Conservation (phyloP, 2,329 filamentous ascomycete species). For the Fusarium haematococcum region DNA sequence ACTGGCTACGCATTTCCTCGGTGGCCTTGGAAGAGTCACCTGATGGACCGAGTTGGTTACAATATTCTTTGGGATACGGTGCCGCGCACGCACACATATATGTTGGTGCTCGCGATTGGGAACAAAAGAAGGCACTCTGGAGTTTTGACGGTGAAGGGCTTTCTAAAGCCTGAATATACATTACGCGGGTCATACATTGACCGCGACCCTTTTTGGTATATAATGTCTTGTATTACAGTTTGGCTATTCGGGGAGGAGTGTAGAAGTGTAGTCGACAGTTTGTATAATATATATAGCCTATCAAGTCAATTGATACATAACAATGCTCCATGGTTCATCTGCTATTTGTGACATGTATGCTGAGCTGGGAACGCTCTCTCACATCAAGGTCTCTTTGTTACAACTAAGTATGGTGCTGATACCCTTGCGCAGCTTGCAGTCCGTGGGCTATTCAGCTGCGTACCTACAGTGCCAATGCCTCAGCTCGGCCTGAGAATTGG, state of each 20-base stretch:
- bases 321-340: constrained; percentile 15
- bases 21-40: constrained; percentile 24
- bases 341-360: constrained; percentile 25
- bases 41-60: constrained; percentile 25
- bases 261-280: constrained; percentile 8
- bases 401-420: not conserved
- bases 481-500: not conserved
- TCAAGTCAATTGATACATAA: not conserved
- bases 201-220: constrained; percentile 34
- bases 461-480: not conserved
- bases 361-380: not conserved
- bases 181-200: constrained; percentile 20
- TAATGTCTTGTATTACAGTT: constrained; percentile 46
- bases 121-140: constrained; percentile 23
- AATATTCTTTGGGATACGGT: constrained; percentile 23
- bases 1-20: constrained; percentile 13
- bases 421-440: not conserved
- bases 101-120: constrained; percentile 27
- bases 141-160: constrained; percentile 7
- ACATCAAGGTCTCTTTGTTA: not conserved
- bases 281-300: constrained; percentile 10
- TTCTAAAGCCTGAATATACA: constrained; percentile 18
- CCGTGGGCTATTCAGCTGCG: not conserved
- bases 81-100: constrained; percentile 16
- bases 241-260: constrained; percentile 12